phyloP scores from a whole-genome alignment of 768 basidiomycete genomes.

The Lenzites betulinus region DNA sequence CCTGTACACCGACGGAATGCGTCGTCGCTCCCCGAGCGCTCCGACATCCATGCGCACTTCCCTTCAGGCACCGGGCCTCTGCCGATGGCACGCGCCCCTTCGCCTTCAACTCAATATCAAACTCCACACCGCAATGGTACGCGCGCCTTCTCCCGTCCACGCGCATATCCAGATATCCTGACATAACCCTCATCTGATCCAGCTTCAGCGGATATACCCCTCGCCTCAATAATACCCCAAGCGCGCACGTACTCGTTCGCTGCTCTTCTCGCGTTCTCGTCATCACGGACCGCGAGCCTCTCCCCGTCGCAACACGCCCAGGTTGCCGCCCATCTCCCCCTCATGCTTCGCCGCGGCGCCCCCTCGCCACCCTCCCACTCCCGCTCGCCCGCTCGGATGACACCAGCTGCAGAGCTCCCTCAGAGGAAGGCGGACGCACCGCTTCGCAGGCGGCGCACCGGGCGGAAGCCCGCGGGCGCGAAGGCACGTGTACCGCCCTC shows the following conservation, averaged over 20 bases:
- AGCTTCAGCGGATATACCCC: conserved; percentile 23
- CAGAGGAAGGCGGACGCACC: conserved; percentile 1
- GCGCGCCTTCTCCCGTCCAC: neutral
- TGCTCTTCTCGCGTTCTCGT: conserved; percentile 27
- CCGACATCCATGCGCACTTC: neutral
- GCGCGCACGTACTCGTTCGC: conserved; percentile 21
- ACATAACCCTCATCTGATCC: neutral
- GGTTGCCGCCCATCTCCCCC: conserved; percentile 19
- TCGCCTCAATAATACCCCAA: conserved; percentile 23
- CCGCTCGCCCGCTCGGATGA: conserved; percentile 5
- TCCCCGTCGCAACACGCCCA: conserved; percentile 19
- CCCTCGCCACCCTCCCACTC: neutral
- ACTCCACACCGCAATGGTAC: neutral
- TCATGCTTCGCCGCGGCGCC: conserved; percentile 12
- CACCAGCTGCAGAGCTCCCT: neutral
- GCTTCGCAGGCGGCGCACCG: conserved; percentile 21
- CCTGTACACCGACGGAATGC: conserved; percentile 25
- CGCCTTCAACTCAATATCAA: neutral
- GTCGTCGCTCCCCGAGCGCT: conserved; percentile 12
- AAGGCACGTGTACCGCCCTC: conserved; percentile 10
- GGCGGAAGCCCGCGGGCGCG: conserved; percentile 15
- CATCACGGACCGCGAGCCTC: conserved; percentile 18
- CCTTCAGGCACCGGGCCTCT: neutral
- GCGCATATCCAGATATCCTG: neutral
- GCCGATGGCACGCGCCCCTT: conserved; percentile 1